These are phyloP conservation scores for Coleophoma eucalyptorum DNA, from an alignment of 2,329 filamentous ascomycete species.

Conservation along the genomic window DNA sequence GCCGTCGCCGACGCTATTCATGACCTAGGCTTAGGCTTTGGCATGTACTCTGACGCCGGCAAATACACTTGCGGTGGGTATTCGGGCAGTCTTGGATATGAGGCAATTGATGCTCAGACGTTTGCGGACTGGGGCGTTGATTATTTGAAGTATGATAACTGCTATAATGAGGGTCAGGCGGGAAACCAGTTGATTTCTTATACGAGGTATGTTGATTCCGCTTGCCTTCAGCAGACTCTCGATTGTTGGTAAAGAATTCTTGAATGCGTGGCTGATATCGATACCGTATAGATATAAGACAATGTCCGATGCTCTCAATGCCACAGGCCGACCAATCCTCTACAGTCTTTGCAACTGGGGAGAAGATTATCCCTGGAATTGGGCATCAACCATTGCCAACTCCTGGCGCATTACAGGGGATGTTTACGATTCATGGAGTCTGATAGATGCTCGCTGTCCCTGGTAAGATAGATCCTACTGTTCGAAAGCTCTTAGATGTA, in stretches of 20 bases:
- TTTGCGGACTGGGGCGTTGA: slow-evolving; percentile 49
- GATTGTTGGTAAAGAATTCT: background rate
- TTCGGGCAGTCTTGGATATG: slow-evolving; percentile 43
- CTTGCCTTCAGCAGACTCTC: background rate
- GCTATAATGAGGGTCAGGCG: slow-evolving; percentile 49
- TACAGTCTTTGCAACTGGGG: slow-evolving; percentile 44
- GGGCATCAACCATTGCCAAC: slow-evolving; percentile 29
- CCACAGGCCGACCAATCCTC: slow-evolving; percentile 32
- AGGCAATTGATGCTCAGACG: slow-evolving; percentile 45
- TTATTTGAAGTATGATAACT: slow-evolving; percentile 54
- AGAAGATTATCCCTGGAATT: slow-evolving; percentile 38
- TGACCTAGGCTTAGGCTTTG: slow-evolving; percentile 42
- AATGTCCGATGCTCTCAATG: slow-evolving; percentile 31
- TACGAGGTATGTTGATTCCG: slow-evolving; percentile 24
- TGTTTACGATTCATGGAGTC: slow-evolving; percentile 34
- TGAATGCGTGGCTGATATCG: slow-evolving; percentile 36
- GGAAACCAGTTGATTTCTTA: slow-evolving; percentile 37
- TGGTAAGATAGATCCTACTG: slow-evolving; percentile 10
- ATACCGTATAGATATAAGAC: slow-evolving; percentile 29
- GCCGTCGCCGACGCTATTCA: slow-evolving; percentile 43
- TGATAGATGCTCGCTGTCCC: slow-evolving; percentile 31
- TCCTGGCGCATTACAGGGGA: slow-evolving; percentile 35
- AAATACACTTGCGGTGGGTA: slow-evolving; percentile 34
- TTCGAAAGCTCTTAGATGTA: too few species aligned
- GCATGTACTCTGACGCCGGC: slow-evolving; percentile 48